These are phyloP conservation scores for Aspergillus sp. DNA, from an alignment of 2,329 filamentous ascomycete genomes.

Conservation along the genomic window DNA sequence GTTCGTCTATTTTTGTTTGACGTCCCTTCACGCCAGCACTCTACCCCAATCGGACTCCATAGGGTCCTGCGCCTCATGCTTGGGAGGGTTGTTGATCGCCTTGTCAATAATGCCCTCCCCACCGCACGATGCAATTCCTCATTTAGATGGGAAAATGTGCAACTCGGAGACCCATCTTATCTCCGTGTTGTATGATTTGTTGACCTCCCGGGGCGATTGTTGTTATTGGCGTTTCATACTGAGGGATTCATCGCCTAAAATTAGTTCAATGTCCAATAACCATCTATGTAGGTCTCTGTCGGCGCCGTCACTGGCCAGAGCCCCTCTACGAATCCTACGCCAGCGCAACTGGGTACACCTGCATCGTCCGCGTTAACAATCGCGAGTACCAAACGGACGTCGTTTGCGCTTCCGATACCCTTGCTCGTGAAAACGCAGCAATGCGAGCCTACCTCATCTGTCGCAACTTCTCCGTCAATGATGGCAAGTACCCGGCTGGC, in stretches of 20 bases:
- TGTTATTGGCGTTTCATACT: slow-evolving; percentile 7
- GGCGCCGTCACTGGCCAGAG: slow-evolving; percentile 89
- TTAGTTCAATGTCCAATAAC: slow-evolving; percentile 35
- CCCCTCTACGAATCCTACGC: slow-evolving; percentile 83
- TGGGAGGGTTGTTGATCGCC: not conserved
- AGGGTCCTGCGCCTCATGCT: not conserved
- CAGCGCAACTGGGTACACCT: slow-evolving; percentile 74
- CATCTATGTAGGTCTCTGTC: slow-evolving; percentile 73
- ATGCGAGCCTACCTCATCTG: slow-evolving; percentile 98
- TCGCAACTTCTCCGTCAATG: slow-evolving; percentile 94
- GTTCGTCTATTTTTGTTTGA: slow-evolving; percentile 21
- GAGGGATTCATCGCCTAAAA: slow-evolving; percentile 2
- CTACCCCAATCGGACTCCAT: not conserved
- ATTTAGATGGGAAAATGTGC: not conserved
- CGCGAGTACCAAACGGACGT: slow-evolving; percentile 93
- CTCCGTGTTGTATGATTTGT: slow-evolving; percentile 11
- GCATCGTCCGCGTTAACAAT: slow-evolving; percentile 91
- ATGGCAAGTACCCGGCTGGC: slow-evolving; percentile 73
- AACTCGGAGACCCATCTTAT: slow-evolving; percentile 8
- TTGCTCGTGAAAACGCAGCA: slow-evolving; percentile 90
- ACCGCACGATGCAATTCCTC: not conserved
- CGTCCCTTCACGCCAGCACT: not conserved
- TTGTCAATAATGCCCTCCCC: not conserved
- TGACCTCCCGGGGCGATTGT: slow-evolving; percentile 5
- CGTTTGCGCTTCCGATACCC: slow-evolving; percentile 74